Percentiles rank a stretch among this genome's conserved stretches.
Conservation (phyloP, 208 protist genomes). For the Wallacemonas sp. region DNA sequence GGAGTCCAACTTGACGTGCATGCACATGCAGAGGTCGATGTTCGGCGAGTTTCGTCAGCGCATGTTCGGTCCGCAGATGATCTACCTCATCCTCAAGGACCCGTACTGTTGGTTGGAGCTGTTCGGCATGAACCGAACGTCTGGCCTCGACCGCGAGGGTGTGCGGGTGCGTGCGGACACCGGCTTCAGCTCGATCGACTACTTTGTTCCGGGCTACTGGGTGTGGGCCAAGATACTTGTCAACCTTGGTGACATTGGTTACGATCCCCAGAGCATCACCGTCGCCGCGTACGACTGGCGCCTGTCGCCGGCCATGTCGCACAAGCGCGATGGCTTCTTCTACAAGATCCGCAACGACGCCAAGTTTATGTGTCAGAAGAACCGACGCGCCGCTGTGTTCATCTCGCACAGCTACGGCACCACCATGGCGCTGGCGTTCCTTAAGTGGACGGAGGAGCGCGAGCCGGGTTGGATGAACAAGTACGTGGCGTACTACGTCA, state of each 20-base stretch:
- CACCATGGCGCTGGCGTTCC: constrained; percentile 79
- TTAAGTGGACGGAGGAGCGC: constrained; percentile 81
- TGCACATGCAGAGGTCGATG: constrained; percentile 30
- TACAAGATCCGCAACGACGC: constrained; percentile 66
- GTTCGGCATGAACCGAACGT: constrained; percentile 64
- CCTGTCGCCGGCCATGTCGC: constrained; percentile 59
- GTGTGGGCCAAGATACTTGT: constrained; percentile 91
- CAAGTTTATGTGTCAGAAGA: constrained; percentile 73
- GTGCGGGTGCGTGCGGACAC: constrained; percentile 82
- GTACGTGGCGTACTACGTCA: constrained; percentile 84
- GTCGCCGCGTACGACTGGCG: constrained; percentile 93
- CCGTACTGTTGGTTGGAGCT: constrained; percentile 77
- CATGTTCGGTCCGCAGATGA: constrained; percentile 80
- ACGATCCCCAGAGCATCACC: constrained; percentile 88
- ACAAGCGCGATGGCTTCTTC: constrained; percentile 86
- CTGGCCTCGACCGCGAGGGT: constrained; percentile 69
- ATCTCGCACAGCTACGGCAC: constrained; percentile 91
- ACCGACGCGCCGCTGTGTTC: constrained; percentile 64
- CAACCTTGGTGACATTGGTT: constrained; percentile 92
- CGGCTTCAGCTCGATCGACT: constrained; percentile 83
- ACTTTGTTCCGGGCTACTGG: constrained; percentile 91
- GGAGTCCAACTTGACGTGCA: constrained; percentile 56
- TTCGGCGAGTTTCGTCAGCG: constrained; percentile 66
- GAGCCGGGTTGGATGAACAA: constrained; percentile 77
- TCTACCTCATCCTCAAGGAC: constrained; percentile 73